These are phyloP conservation scores for Euphorbia neoarborescens DNA, from an alignment of 441 rosid species.

Conservation along the genomic window DNA sequence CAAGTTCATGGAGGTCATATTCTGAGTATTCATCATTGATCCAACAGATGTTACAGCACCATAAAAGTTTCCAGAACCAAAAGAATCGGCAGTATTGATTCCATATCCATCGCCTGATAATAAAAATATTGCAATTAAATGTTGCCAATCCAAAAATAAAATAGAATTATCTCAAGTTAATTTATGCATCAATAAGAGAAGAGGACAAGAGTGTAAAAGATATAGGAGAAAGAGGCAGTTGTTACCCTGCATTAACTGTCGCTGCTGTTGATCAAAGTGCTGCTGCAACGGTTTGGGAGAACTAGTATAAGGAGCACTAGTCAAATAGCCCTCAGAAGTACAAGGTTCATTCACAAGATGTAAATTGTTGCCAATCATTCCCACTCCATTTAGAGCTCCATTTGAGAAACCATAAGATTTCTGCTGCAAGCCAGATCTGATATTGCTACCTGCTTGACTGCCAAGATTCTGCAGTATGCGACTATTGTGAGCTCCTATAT, in stretches of 20 bases:
- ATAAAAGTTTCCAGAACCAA: constrained; percentile 62
- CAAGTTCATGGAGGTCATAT: constrained; percentile 44
- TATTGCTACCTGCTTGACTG: constrained; percentile 66
- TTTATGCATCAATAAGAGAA: constrained; percentile 4
- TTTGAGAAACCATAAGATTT: constrained; percentile 67
- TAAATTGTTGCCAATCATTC: constrained; percentile 53
- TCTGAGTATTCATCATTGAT: constrained; percentile 56
- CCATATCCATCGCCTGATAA: constrained; percentile 80
- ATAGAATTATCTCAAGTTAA: background rate
- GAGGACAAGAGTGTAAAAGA: constrained; percentile 6
- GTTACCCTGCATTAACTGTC: constrained; percentile 58
- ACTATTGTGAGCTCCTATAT: constrained; percentile 59
- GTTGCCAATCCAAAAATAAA: background rate
- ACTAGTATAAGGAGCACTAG: constrained; percentile 39
- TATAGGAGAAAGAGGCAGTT: constrained; percentile 13
- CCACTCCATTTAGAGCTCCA: constrained; percentile 58
- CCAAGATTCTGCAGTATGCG: constrained; percentile 73
- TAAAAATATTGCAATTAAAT: constrained; percentile 15
- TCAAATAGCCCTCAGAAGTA: constrained; percentile 51
- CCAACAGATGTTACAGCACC: constrained; percentile 61
- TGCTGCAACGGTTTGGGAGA: constrained; percentile 68
- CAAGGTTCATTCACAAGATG: constrained; percentile 55
- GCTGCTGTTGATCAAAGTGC: constrained; percentile 65
- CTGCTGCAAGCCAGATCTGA: constrained; percentile 77
- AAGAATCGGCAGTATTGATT: constrained; percentile 49